Evolutionary conservation across 2,329 filamentous ascomycete species (phyloP), one percentile per base, ranked within the genome.

Genomic region (Cercospora beticola): DNA sequence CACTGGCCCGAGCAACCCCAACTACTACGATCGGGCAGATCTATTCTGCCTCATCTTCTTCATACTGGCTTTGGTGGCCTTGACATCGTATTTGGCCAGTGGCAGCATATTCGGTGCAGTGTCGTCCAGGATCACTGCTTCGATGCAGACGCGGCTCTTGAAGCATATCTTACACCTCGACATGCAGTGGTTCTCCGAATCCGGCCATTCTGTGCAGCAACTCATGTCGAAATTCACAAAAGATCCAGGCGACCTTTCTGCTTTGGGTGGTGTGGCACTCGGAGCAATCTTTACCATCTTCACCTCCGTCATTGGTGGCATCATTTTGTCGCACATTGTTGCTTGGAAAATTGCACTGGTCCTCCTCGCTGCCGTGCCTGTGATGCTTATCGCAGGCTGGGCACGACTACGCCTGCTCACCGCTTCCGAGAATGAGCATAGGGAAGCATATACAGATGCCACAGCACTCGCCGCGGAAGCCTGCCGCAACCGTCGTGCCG

Each of bases 401-500:
- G 74, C 83, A 21, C 79, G 83, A 49, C 77, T 85, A 10, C 79
- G 82, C 5, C 81, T 85, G 4, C 77, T 85, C 14, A 84, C 86
- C 2, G 83, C 85, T 43, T 88, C 89, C 59, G 87, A 91, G 70
- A 84, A 86, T 65, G 85, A 86, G 14, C 88, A 91, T 71, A 86
- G 88, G 49, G 86, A 85, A 26, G 88, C 90, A 2, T 92, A 90
- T 72, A 84, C 86, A 6, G 84, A 85, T 54, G 88, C 90, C 1
- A 86, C 89, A 16, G 84, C 86, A 5, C 85, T 92, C 62, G 89
- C 89, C 0, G 87, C 88, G 5, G 90, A 92, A 72, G 89, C 89
- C 0, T 88, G 90, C 61, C 85, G 86, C 63, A 87, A 86, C 1
- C 89, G 90, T 78, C 87, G 88, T 72, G 91, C 90, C 30, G 84